These are phyloP conservation scores for Przewalskia tangutica DNA, from an alignment of 257 asterid genomes.

Conservation along the genomic window DNA sequence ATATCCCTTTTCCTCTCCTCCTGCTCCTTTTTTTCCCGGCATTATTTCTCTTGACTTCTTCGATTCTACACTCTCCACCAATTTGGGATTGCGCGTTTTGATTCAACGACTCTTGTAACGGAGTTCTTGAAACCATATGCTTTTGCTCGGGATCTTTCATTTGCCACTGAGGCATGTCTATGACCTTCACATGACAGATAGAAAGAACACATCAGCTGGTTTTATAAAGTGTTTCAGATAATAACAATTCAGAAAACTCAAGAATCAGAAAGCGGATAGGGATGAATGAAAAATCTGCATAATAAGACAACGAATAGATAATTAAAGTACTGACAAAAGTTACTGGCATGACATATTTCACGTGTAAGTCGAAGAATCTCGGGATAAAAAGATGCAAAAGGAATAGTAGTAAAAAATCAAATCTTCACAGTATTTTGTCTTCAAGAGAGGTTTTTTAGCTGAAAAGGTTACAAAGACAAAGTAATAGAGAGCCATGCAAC, in stretches of 20 bases:
- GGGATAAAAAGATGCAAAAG: conserved; percentile 8
- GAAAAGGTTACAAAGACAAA: conserved; percentile 10
- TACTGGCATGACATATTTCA: not conserved
- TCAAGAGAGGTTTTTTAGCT: not conserved
- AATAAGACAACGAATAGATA: not conserved
- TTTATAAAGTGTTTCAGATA: not conserved
- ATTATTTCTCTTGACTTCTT: conserved; percentile 2
- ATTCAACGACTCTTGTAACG: conserved; percentile 27
- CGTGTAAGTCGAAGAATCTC: conserved; percentile 10
- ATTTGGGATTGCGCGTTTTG: conserved; percentile 15
- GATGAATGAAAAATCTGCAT: not conserved
- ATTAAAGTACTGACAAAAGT: not conserved
- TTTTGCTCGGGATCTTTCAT: conserved; percentile 18
- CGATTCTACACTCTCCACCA: conserved; percentile 6
- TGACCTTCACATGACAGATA: conserved; percentile 10
- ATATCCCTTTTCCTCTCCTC: conserved; percentile 22
- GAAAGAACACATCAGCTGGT: not conserved
- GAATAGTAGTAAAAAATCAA: conserved; percentile 11
- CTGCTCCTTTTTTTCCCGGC: conserved; percentile 14
- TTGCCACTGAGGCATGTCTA: conserved; percentile 29
- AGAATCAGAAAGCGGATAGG: not conserved
- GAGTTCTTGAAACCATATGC: conserved; percentile 17
- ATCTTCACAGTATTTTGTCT: conserved; percentile 4
- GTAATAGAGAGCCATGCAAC: conserved; percentile 18
- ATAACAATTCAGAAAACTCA: not conserved